Percentiles rank a stretch among this genome's conserved stretches.
These are phyloP conservation scores for Candida peoriensis DNA, from an alignment of 805 yeast species.

Conservation along the genomic window DNA sequence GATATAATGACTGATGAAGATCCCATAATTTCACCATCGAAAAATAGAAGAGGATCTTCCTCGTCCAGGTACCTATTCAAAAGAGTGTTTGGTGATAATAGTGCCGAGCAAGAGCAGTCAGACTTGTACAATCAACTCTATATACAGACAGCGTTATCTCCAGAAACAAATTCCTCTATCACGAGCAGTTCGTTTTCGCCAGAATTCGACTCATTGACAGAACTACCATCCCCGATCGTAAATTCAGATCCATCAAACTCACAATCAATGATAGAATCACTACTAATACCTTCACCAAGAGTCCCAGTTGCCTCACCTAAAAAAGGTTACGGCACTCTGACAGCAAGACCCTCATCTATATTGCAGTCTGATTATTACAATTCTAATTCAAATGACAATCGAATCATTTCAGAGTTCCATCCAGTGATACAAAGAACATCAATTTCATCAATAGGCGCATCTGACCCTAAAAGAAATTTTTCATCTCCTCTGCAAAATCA, in stretches of 20 bases:
- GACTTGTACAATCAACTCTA: not conserved
- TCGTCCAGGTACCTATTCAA: not conserved
- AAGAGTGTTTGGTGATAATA: not conserved
- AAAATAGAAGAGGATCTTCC: not conserved
- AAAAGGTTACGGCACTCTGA: constrained; percentile 15
- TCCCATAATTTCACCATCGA: too few relatives aligned
- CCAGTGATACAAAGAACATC: constrained; percentile 13
- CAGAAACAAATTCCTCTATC: not conserved
- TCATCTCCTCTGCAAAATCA: constrained; percentile 11
- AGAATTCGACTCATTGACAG: constrained; percentile 32
- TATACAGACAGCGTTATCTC: not conserved
- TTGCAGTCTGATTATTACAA: too few relatives aligned
- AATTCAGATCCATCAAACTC: constrained; percentile 8
- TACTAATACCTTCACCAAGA: constrained; percentile 3
- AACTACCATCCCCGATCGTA: constrained; percentile 42
- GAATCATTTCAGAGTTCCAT: constrained; percentile 36
- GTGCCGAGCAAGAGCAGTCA: not conserved
- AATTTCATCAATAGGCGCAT: constrained; percentile 11
- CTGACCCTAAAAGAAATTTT: constrained; percentile 17
- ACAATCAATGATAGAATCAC: not conserved
- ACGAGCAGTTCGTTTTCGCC: constrained; percentile 23
- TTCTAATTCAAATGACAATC: constrained; percentile 5
- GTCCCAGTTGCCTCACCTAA: constrained; percentile 1
- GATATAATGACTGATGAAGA: too few relatives aligned
- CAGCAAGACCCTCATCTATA: constrained; percentile 8